These are phyloP conservation scores for Citrullus amarus DNA, from an alignment of 306 rosid genomes.

Conservation along the genomic window DNA sequence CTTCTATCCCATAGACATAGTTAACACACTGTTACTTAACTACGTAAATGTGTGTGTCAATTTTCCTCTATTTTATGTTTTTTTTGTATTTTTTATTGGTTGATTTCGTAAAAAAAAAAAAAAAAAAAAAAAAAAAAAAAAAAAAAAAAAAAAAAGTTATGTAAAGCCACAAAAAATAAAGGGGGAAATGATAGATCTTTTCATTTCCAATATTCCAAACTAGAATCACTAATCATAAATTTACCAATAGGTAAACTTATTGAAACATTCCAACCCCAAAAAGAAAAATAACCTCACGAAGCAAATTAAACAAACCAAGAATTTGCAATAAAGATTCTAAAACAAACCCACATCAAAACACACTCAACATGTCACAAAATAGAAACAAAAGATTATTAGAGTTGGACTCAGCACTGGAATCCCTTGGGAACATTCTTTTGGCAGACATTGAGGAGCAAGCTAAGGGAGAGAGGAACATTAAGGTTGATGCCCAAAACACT, in stretches of 20 bases:
- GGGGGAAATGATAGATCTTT: background rate
- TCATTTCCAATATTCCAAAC: background rate
- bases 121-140: too few relatives aligned
- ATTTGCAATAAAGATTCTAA: background rate
- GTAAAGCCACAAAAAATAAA: too few relatives aligned
- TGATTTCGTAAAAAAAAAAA: too few relatives aligned
- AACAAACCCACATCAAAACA: background rate
- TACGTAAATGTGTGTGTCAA: too few relatives aligned
- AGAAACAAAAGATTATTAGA: background rate
- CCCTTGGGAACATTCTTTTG: conserved; percentile 19
- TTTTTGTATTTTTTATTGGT: too few relatives aligned
- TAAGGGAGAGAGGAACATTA: conserved; percentile 55
- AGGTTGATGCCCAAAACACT: conserved; percentile 50
- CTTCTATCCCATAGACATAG: too few relatives aligned
- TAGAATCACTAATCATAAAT: background rate
- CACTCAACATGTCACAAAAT: background rate
- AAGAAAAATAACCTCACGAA: background rate
- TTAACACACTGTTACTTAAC: too few relatives aligned
- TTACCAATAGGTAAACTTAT: background rate
- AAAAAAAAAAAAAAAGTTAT: too few relatives aligned
- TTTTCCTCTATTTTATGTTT: too few relatives aligned
- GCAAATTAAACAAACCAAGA: background rate
- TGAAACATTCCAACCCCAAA: background rate
- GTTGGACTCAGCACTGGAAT: conserved; percentile 31
- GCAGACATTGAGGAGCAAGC: conserved; percentile 65